Percentiles rank a stretch among this genome's conserved stretches.
Evolutionary conservation across 371 early-diverging fungal species (phyloP).

Genomic region (Zychaea mexicana): DNA sequence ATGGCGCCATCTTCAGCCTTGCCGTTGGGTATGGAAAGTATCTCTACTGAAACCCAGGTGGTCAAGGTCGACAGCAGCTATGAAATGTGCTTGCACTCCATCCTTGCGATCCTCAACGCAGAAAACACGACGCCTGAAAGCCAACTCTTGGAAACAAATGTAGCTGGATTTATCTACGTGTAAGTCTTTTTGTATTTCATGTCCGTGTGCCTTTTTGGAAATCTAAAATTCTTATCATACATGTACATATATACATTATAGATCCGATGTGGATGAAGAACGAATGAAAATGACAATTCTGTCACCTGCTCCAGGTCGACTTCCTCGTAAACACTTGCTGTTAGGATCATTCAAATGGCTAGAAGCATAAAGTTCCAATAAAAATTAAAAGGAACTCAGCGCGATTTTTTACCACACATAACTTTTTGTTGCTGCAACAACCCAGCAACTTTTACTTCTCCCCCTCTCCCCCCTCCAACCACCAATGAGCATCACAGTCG

Average conservation of each 20-base stretch:
- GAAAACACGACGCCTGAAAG: slow-evolving; percentile 63
- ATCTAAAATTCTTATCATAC: not conserved
- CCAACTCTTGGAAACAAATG: slow-evolving; percentile 67
- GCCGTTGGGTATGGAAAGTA: slow-evolving; percentile 87
- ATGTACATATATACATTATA: slow-evolving; percentile 18
- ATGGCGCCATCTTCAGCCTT: slow-evolving; percentile 91
- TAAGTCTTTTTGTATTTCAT: slow-evolving; percentile 31
- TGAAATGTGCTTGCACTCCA: slow-evolving; percentile 83
- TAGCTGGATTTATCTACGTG: slow-evolving; percentile 91
- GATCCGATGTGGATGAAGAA: slow-evolving; percentile 82
- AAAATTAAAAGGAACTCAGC: not conserved
- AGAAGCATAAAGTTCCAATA: slow-evolving; percentile 30
- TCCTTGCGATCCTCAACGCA: slow-evolving; percentile 83
- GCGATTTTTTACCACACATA: not conserved
- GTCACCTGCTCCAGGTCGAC: slow-evolving; percentile 85
- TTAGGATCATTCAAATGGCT: slow-evolving; percentile 90
- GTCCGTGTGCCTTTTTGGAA: not conserved
- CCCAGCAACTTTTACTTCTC: no score
- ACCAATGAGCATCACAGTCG: slow-evolving; percentile 21
- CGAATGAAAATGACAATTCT: slow-evolving; percentile 81
- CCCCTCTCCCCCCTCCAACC: not conserved
- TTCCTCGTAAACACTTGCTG: slow-evolving; percentile 83
- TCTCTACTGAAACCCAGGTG: slow-evolving; percentile 75
- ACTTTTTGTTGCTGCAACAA: not conserved
- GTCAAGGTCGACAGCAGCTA: slow-evolving; percentile 79